Evolutionary conservation across 331 rosid genomes (phyloP), one percentile per base, ranked within the genome.

Genomic region (Quercus tomentella): DNA sequence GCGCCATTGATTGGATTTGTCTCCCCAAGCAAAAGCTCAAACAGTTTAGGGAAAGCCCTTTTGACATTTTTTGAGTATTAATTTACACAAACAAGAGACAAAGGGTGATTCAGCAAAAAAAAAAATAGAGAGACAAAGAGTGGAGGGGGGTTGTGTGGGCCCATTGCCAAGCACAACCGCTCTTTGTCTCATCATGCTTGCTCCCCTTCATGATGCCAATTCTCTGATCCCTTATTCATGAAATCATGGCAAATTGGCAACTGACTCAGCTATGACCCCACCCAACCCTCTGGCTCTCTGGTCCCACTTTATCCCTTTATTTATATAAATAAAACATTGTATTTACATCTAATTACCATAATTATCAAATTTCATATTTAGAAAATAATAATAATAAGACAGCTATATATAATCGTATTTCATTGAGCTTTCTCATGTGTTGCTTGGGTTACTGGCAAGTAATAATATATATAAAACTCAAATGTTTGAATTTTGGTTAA

Each of bases 151-250:
- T 72, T 51, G 11, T 55, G 82, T 82, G 87, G 87, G 80, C 43
- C 79, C 84, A 22, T 51, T 14, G 41, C 49, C 70, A 62, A 60
- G 56, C 51, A 70, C 70, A 15, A 74, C 45, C 75, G 83, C 66
- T 77, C 85, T 41, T 33, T 73, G 41, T 23, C 58, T 82, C 83
- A 86, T 83, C 73, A 86, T 80, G 83, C 61, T 37, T 75, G 72
- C 82, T 76, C 76, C 73, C 49, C 68, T 73, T 76, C 71, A 82
- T 84, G 62, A 79, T 70, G 75, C 84, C 76, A 74, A 76, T 58
- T 84, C 83, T 76, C 72, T 71, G 66, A 82, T 66, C 86, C 85
- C 88, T 79, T 82, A 82, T 77, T 65, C 26, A 45, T 51, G 83
- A 79, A 67, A 79, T 81, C 77, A 83, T 10, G 15, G 54, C 45